Conservation (phyloP, 352 stramenopile genomes). For the Pythium oligandrum region DNA sequence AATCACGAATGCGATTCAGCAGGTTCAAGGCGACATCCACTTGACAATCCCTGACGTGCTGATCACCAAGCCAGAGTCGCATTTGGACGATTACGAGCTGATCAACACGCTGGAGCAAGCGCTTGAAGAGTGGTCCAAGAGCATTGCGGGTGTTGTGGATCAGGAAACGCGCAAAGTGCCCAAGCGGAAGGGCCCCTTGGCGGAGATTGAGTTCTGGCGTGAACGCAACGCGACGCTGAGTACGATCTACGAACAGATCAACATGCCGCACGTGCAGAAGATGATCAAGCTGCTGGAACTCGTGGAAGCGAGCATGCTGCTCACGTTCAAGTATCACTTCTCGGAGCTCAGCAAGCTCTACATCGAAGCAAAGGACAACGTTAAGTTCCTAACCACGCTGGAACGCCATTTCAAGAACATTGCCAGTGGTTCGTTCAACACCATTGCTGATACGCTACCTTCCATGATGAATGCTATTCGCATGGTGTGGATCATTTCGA, state of each 20-base stretch:
- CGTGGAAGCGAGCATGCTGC: conserved; percentile 87
- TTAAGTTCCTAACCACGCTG: conserved; percentile 95
- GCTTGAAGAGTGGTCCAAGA: conserved; percentile 92
- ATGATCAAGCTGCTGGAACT: conserved; percentile 93
- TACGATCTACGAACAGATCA: conserved; percentile 95
- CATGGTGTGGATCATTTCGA: conserved; percentile 97
- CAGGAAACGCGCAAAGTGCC: conserved; percentile 84
- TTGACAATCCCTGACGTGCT: conserved; percentile 90
- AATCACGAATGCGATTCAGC: conserved; percentile 90
- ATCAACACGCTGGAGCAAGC: conserved; percentile 88
- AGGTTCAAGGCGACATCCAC: conserved; percentile 93
- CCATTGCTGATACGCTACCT: conserved; percentile 91
- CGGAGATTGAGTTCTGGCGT: conserved; percentile 96
- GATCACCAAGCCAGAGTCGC: conserved; percentile 84
- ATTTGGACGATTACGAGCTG: conserved; percentile 83
- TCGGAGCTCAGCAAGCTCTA: conserved; percentile 93
- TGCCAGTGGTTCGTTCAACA: conserved; percentile 82
- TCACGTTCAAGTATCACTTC: conserved; percentile 94
- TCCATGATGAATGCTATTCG: conserved; percentile 96
- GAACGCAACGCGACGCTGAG: conserved; percentile 92
- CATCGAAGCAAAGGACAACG: conserved; percentile 94
- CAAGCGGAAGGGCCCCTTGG: conserved; percentile 87
- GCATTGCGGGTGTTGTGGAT: conserved; percentile 87
- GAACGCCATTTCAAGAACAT: conserved; percentile 97
- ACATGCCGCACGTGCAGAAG: conserved; percentile 92